phyloP scores from a whole-genome alignment of 805 yeast genomes.

The Wickerhamiella bombiphila region DNA sequence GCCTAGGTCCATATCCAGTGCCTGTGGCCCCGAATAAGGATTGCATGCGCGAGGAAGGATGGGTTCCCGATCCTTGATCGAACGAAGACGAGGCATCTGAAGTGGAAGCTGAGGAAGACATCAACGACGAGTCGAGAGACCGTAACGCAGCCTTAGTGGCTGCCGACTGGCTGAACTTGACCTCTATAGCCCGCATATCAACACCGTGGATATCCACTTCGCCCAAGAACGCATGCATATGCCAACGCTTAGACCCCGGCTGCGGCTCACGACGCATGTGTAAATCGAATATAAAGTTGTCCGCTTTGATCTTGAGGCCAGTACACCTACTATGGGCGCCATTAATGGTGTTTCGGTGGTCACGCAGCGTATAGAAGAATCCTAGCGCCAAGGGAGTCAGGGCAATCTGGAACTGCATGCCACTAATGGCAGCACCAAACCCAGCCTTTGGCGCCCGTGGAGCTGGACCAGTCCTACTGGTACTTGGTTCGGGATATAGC shows the following conservation, averaged over 20 bases:
- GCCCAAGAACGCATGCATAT: conserved; percentile 46
- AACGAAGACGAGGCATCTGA: conserved; percentile 15
- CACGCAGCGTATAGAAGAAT: conserved; percentile 36
- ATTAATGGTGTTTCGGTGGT: conserved; percentile 13
- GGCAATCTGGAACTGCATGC: conserved; percentile 66
- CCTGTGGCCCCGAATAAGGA: neutral
- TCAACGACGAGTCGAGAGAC: neutral
- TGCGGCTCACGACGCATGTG: conserved; percentile 40
- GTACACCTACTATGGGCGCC: conserved; percentile 32
- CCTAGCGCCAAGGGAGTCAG: conserved; percentile 60
- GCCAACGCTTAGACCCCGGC: conserved; percentile 28
- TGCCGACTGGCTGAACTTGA: conserved; percentile 30
- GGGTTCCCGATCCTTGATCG: conserved; percentile 8
- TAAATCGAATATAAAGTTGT: conserved; percentile 43
- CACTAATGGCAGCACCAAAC: conserved; percentile 40
- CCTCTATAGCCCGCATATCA: conserved; percentile 53
- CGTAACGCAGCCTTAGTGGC: neutral
- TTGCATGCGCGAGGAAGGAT: neutral
- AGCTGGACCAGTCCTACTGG: neutral
- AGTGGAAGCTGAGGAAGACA: conserved; percentile 1
- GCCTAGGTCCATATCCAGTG: conserved; percentile 10
- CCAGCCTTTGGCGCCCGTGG: conserved; percentile 27
- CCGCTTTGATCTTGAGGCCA: conserved; percentile 56
- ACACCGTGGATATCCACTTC: conserved; percentile 55
- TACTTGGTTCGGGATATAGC: conserved; percentile 33